Conservation (phyloP, 148 eudicot genomes). For the Arbutus unedo region DNA sequence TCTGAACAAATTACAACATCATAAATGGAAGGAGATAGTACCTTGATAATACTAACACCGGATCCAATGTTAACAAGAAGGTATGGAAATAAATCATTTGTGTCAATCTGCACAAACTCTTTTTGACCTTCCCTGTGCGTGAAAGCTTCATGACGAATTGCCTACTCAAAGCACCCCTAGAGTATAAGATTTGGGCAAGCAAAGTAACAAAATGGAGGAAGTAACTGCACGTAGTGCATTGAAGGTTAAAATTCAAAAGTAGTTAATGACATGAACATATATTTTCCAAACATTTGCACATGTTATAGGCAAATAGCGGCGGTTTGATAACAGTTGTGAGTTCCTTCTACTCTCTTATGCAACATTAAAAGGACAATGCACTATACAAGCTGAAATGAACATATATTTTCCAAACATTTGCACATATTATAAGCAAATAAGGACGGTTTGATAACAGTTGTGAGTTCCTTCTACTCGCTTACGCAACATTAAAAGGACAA, state of each 20-base stretch:
- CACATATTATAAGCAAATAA: not conserved
- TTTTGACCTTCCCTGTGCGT: slow-evolving; percentile 93
- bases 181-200: not conserved
- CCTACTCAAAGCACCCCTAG: slow-evolving; percentile 35
- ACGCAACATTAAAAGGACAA: not conserved
- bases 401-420: slow-evolving; percentile 1
- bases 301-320: not conserved
- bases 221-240: not conserved
- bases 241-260: not conserved
- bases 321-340: not conserved
- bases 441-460: not conserved
- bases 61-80: slow-evolving; percentile 97
- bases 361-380: not conserved
- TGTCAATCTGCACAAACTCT: slow-evolving; percentile 94
- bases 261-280: not conserved
- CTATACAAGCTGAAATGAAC: not conserved
- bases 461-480: not conserved
- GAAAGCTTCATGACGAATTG: slow-evolving; percentile 98
- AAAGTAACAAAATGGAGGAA: not conserved
- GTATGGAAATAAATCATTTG: slow-evolving; percentile 84
- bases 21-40: slow-evolving; percentile 20
- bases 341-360: not conserved
- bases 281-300: slow-evolving; percentile 8
- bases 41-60: slow-evolving; percentile 99
- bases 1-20: not conserved